phyloP scores from a whole-genome alignment of 2,329 filamentous ascomycete genomes.

The Colletotrichum ledebouriae region DNA sequence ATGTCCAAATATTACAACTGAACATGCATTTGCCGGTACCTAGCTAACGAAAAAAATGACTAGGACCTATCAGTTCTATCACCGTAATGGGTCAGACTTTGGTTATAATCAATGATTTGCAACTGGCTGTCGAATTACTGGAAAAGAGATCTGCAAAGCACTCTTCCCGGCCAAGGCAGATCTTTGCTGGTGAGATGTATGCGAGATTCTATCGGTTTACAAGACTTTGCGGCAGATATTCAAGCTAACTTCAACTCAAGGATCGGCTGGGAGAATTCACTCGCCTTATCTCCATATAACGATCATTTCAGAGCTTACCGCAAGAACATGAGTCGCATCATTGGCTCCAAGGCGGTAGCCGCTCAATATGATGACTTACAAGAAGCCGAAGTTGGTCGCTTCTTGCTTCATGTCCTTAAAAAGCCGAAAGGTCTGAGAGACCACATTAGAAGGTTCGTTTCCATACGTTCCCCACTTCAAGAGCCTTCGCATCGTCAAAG shows the following conservation, averaged over 20 bases:
- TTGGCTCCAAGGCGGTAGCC: constrained; percentile 58
- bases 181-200: constrained; percentile 55
- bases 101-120: constrained; percentile 55
- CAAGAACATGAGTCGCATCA: constrained; percentile 58
- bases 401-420: constrained; percentile 57
- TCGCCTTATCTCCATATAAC: constrained; percentile 52
- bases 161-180: constrained; percentile 52
- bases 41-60: not conserved
- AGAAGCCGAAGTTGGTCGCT: constrained; percentile 58
- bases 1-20: not conserved
- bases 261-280: constrained; percentile 56
- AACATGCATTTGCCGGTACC: too few species aligned
- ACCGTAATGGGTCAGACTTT: constrained; percentile 56
- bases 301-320: constrained; percentile 56
- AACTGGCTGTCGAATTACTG: constrained; percentile 54
- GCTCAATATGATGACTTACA: constrained; percentile 57
- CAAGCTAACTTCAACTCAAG: not conserved
- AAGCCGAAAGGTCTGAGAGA: constrained; percentile 53
- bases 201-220: not conserved
- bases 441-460: constrained; percentile 58
- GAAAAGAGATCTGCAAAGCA: constrained; percentile 50
- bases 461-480: too few species aligned
- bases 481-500: too few species aligned
- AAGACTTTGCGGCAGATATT: not conserved
- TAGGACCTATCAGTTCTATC: constrained; percentile 50